Evolutionary conservation across 176 grass and related monocot genomes (phyloP), one percentile per base, ranked within the genome.

Genomic region (Triticum monococcum): DNA sequence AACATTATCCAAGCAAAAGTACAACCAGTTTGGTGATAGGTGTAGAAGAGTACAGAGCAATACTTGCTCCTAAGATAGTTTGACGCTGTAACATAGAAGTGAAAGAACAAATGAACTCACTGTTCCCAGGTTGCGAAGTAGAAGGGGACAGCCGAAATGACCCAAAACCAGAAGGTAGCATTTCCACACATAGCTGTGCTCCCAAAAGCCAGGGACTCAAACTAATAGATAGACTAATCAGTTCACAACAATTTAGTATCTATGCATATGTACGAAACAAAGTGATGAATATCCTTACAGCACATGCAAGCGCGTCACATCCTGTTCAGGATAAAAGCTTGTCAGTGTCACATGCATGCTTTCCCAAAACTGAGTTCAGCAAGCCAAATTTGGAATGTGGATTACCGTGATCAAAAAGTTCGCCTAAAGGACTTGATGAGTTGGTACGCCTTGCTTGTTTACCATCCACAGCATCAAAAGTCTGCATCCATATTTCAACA

Each of bases 391-490:
- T 69, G 16, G 66, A 48, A 31, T 50, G 32, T 13, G 38, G 48
- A 67, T 73, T 98, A 98, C 96, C 96, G 64, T 98, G 96, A 85
- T 98, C 97, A 77, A 98, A 98, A 94, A 98, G 97, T 89, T 98
- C 94, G 60, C 97, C 94, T 86, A 96, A 63, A 89, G 97, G 97
- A 92, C 94, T 98, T 37, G 93, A 98, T 82, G 97, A 98, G 75
- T 98, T 96, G 10, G 97, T 98, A 68, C 90, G 94, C 72, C 94
- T 94, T 64, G 94, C 97, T 94, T 98, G 93, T 87, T 98, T 98
- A 78, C 94, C 97, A 96, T 98, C 97, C 87, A 98, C 94, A 88
- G 92, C 97, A 91, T 98, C 97, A 91, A 98, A 98, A 73, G 97
- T 98, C 97, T 98, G 91, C 66, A 81, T 56, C 13, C 40, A 31